A percentile compares a stretch with the other conserved stretches of the same genome.
These are phyloP conservation scores for Ogataea siamensis DNA, from an alignment of 805 yeast genomes.

Conservation along the genomic window DNA sequence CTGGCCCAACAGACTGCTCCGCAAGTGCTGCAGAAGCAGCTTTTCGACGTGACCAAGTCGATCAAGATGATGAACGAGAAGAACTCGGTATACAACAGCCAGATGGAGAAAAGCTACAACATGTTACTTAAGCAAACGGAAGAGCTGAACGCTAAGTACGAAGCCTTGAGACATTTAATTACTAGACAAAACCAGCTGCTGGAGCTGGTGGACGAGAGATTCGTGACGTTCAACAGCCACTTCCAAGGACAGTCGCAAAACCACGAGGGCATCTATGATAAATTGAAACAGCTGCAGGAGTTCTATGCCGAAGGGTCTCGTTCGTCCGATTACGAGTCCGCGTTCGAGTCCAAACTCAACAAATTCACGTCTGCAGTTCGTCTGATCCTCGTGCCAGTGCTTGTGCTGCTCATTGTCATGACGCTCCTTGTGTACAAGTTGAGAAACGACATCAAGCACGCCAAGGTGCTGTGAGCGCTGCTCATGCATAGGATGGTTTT, in stretches of 20 bases:
- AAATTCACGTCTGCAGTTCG: conserved; percentile 21
- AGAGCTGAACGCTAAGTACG: conserved; percentile 15
- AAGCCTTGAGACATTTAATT: conserved; percentile 12
- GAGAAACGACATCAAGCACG: conserved; percentile 61
- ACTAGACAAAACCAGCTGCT: conserved; percentile 19
- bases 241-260: conserved; percentile 24
- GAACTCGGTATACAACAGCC: conserved; percentile 5
- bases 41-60: conserved; percentile 22
- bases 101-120: conserved; percentile 8
- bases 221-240: conserved; percentile 13
- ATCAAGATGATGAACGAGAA: conserved; percentile 17
- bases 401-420: conserved; percentile 39
- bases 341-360: conserved; percentile 21
- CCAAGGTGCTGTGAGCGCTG: conserved; percentile 47
- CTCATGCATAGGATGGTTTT: conserved; percentile 42
- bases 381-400: conserved; percentile 37
- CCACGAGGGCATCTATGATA: conserved; percentile 17
- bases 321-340: conserved; percentile 12
- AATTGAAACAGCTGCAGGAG: conserved; percentile 17
- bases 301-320: conserved; percentile 11
- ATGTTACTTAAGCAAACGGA: conserved; percentile 12
- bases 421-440: conserved; percentile 49
- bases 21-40: conserved; percentile 20
- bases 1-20: conserved; percentile 10
- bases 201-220: conserved; percentile 17